Base-by-base conservation (phyloP, 2,329 filamentous ascomycete genomes). In the Colletotrichum navitas region DNA sequence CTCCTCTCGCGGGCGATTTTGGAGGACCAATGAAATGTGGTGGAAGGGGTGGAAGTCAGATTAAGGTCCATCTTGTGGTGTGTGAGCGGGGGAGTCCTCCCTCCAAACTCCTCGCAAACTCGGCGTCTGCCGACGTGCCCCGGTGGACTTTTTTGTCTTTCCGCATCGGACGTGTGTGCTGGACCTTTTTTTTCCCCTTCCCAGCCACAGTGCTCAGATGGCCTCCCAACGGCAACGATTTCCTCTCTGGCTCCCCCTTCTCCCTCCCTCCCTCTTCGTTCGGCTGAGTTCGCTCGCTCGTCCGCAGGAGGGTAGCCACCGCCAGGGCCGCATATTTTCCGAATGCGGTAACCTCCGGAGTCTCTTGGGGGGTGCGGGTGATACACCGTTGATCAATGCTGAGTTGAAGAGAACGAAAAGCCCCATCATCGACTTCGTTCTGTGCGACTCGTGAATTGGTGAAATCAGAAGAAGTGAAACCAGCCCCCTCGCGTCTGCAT, bases 11-110 rank as follows among this genome's bases (percentile, higher is more conserved):
- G 36, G 49, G 26, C 21, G 24, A 55, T 21, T 12, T 43, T 3
- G 41, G 3, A 11, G 41, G 54, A 10, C 58, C 16, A 26, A 56
- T 32, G 32, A 18, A 39, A n/a, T 29, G 18, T 10, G 16, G 60
- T 32, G 64, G 47, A 21, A 49, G n/a, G 55, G 39, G 32, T 36
- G 56, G 24, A 72, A 36, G 69, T 69, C 60, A 34, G 60, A 63
- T 60, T 69, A 63, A 64, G 52, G 69, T 58, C 45, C 34, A 32
- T 41, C n/a, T 39, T 39, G 52, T 24, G 52, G 26, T 45, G 36
- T 39, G 59, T 51, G 21, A 55, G 39, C 59, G 36, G 39, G 18
- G 6, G 49, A 36, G 12, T 29, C 24, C 24, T 24, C 21, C 26
- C 26, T 41, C 16, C 29, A 45, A 32, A 12, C 8, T 26, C 56